Conservation (phyloP, 805 yeast genomes). For the Ogataea thermomethanolica region DNA sequence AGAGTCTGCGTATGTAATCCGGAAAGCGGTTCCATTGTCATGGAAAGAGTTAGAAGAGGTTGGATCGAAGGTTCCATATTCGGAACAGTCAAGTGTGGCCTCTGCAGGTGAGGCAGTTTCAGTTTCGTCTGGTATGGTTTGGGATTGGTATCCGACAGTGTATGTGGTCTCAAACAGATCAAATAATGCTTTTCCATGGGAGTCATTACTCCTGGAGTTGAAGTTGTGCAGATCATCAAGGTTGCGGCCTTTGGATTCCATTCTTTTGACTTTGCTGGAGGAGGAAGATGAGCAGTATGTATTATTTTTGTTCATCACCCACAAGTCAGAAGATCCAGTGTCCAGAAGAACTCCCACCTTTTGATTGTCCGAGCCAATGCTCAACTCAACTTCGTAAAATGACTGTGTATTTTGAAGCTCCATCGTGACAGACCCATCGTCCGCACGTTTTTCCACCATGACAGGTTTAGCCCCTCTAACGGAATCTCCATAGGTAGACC, state of each 20-base stretch:
- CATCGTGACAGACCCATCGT: conserved; percentile 29
- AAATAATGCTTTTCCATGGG: background rate
- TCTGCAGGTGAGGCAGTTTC: conserved; percentile 4
- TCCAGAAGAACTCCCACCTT: conserved; percentile 58
- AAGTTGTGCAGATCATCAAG: conserved; percentile 7
- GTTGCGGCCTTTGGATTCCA: conserved; percentile 5
- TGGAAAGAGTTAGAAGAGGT: conserved; percentile 37
- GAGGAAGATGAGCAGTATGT: conserved; percentile 38
- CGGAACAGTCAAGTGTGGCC: conserved; percentile 38
- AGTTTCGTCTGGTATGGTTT: background rate
- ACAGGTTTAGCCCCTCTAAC: conserved; percentile 15
- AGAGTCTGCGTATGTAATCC: conserved; percentile 46
- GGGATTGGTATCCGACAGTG: background rate
- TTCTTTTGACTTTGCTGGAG: background rate
- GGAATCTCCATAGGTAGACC: conserved; percentile 15
- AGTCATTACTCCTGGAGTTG: background rate
- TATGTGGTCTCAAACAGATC: background rate
- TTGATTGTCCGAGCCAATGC: conserved; percentile 58
- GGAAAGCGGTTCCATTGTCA: conserved; percentile 39
- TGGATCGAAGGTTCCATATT: conserved; percentile 48
- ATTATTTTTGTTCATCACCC: conserved; percentile 53
- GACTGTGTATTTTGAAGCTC: conserved; percentile 37
- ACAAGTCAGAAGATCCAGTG: conserved; percentile 74
- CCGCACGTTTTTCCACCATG: conserved; percentile 25
- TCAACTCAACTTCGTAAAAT: conserved; percentile 44